phyloP scores from a whole-genome alignment of 257 asterid genomes.

The Solanum lycopersicoides region DNA sequence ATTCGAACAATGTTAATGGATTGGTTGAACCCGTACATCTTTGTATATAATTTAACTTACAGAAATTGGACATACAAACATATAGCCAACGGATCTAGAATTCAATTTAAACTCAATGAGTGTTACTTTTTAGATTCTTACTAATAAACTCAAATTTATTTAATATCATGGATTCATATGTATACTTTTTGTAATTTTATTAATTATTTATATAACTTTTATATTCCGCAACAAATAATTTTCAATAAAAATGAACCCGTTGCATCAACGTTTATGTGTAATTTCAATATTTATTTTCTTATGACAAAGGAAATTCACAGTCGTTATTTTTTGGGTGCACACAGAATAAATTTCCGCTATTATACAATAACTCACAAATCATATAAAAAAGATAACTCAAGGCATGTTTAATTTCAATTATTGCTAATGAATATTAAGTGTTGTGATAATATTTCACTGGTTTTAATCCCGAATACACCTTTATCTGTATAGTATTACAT shows the following conservation, averaged over 20 bases:
- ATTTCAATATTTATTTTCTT: neutral
- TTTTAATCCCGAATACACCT: neutral
- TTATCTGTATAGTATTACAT: neutral
- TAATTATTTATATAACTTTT: neutral
- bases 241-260: neutral
- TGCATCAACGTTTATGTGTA: neutral
- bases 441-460: neutral
- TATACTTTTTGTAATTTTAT: neutral
- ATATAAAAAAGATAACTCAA: too few relatives aligned
- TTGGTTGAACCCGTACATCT: neutral
- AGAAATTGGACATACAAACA: neutral
- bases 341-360: accelerated
- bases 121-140: neutral
- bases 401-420: neutral
- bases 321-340: accelerated
- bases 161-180: neutral
- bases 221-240: neutral
- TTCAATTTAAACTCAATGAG: too few relatives aligned
- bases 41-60: too few relatives aligned
- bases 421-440: neutral
- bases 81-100: neutral
- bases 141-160: neutral
- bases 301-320: too few relatives aligned
- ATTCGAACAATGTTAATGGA: neutral
- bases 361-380: too few relatives aligned